Conservation (phyloP, 768 basidiomycete species). For the Tricholoma saponaceum region DNA sequence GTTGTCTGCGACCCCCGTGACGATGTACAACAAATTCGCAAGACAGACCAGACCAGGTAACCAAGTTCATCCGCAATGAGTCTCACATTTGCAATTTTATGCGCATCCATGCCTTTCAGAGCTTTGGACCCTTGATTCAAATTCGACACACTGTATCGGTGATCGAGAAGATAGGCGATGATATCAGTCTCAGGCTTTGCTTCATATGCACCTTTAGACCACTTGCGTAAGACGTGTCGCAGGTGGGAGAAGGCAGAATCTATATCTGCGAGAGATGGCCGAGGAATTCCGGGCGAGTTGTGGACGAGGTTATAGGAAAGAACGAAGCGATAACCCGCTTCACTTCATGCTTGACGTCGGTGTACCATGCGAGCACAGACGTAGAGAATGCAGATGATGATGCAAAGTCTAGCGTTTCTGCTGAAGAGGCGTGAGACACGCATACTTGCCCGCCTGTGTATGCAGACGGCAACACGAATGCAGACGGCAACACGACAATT, state of each 20-base stretch:
- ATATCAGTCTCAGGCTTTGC: slow-evolving; percentile 12
- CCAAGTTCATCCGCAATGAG: slow-evolving; percentile 8
- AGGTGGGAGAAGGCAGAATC: slow-evolving; percentile 17
- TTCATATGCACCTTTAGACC: slow-evolving; percentile 25
- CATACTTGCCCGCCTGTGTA: slow-evolving; percentile 44
- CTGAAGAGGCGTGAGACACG: slow-evolving; percentile 35
- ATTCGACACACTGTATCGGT: slow-evolving; percentile 27
- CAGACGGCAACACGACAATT: slow-evolving; percentile 42
- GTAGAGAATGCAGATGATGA: slow-evolving; percentile 27
- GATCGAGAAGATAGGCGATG: slow-evolving; percentile 29
- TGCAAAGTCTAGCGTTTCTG: too few species aligned
- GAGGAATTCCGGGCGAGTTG: slow-evolving; percentile 23
- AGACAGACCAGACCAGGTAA: slow-evolving; percentile 8
- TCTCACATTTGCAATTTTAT: slow-evolving; percentile 10
- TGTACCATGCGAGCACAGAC: slow-evolving; percentile 46
- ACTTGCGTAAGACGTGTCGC: slow-evolving; percentile 30
- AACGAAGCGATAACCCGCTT: slow-evolving; percentile 47
- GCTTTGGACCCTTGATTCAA: slow-evolving; percentile 12
- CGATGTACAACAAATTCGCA: slow-evolving; percentile 5
- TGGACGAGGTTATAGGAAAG: slow-evolving; percentile 50
- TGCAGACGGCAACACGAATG: slow-evolving; percentile 41
- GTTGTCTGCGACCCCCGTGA: neutral
- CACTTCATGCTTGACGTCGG: slow-evolving; percentile 47
- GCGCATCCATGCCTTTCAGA: slow-evolving; percentile 17
- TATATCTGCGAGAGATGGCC: slow-evolving; percentile 25